Conservation (phyloP, 108 stramenopile species). For the Stephanodiscus minutulus region DNA sequence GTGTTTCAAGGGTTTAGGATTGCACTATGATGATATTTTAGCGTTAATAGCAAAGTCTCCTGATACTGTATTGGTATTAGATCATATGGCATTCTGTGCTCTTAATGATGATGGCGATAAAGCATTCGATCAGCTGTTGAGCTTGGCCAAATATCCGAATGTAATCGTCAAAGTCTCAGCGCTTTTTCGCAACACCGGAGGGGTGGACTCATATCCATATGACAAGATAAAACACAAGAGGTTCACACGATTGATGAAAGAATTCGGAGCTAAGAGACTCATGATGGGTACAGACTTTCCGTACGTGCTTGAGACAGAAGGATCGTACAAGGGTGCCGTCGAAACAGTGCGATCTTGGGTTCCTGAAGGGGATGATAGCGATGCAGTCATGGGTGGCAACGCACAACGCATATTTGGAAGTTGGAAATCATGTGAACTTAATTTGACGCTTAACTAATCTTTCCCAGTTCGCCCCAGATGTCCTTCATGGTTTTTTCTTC, state of each 20-base stretch:
- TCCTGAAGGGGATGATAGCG: constrained; percentile 31
- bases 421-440: constrained; percentile 44
- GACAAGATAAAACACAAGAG: constrained; percentile 56
- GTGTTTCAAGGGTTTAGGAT: constrained; percentile 85
- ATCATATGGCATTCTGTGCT: constrained; percentile 88
- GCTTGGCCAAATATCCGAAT: constrained; percentile 69
- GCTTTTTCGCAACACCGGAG: constrained; percentile 73
- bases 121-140: constrained; percentile 67
- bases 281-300: constrained; percentile 90
- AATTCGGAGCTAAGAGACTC: constrained; percentile 73
- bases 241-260: constrained; percentile 68
- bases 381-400: constrained; percentile 69
- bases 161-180: constrained; percentile 83
- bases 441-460: neutral
- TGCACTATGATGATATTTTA: constrained; percentile 75
- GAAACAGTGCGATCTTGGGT: constrained; percentile 70
- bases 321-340: constrained; percentile 61
- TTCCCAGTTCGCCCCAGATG: constrained; percentile 70
- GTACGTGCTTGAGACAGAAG: constrained; percentile 73
- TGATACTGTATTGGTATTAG: constrained; percentile 72
- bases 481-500: constrained; percentile 32
- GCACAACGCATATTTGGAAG: constrained; percentile 65
- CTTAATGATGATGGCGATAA: constrained; percentile 63
- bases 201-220: constrained; percentile 51
- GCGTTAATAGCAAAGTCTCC: constrained; percentile 62